Evolutionary conservation across 2,329 filamentous ascomycete genomes (phyloP).

Genomic region (Conoideocrella luteorostrata): DNA sequence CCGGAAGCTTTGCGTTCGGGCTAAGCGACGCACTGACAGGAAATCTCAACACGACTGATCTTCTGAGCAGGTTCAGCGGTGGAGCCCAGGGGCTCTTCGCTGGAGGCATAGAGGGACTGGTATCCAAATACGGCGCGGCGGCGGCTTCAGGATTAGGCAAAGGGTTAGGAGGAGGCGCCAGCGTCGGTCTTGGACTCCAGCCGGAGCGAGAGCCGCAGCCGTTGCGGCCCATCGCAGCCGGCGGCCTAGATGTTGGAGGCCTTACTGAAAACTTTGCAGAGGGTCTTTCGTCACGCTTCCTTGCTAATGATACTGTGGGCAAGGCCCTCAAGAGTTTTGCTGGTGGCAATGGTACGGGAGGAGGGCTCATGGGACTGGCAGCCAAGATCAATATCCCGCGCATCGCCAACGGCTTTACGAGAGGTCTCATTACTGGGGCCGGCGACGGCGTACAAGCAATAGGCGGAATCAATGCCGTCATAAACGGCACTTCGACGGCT

Average conservation of each 20-base stretch:
- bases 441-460: constrained; percentile 25
- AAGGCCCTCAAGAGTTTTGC: constrained; percentile 15
- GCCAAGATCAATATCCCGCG: constrained; percentile 17
- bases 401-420: constrained; percentile 27
- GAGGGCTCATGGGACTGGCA: constrained; percentile 14
- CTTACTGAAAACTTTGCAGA: constrained; percentile 20
- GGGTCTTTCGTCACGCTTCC: constrained; percentile 24
- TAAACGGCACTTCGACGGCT: constrained; percentile 21
- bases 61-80: constrained; percentile 4
- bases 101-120: background rate
- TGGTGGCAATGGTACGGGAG: background rate
- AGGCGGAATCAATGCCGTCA: constrained; percentile 24
- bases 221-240: background rate
- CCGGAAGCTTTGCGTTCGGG: constrained; percentile 16
- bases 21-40: constrained; percentile 15
- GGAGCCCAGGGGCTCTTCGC: background rate
- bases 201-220: constrained; percentile 15
- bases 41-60: constrained; percentile 12
- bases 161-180: constrained; percentile 19
- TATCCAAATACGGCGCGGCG: constrained; percentile 10
- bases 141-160: constrained; percentile 22
- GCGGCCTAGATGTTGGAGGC: constrained; percentile 11
- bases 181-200: constrained; percentile 23
- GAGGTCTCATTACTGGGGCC: constrained; percentile 28
- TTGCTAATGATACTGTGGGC: constrained; percentile 23